phyloP scores from a whole-genome alignment of 768 basidiomycete species.

The Rossbeevera mucosa region DNA sequence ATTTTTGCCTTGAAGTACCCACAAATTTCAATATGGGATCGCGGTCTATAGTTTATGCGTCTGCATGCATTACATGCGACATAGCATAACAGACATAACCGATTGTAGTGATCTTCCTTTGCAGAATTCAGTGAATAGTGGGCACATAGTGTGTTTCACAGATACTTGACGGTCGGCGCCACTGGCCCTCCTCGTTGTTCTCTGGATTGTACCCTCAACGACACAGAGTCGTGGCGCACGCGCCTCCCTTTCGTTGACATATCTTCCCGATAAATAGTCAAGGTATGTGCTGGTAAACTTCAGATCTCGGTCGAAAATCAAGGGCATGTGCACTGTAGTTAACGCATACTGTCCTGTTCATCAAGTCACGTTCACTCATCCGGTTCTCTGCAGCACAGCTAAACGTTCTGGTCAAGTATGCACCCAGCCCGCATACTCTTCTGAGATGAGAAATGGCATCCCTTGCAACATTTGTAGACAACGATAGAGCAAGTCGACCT shows the following conservation, averaged over 20 bases:
- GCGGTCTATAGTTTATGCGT: conserved; percentile 4
- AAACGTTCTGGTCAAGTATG: not conserved
- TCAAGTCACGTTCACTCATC: not conserved
- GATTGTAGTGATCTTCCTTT: not conserved
- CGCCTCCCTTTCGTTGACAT: not conserved
- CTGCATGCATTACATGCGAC: conserved; percentile 1
- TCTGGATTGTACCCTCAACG: not conserved
- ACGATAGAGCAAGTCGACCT: conserved; percentile 4
- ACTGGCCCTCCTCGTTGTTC: not conserved
- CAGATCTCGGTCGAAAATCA: conserved; percentile 7
- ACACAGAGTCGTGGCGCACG: conserved; percentile 7
- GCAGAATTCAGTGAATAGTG: not conserved
- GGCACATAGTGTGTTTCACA: conserved; percentile 1
- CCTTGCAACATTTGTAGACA: conserved; percentile 12
- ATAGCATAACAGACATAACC: not conserved
- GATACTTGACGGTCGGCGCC: conserved; percentile 14
- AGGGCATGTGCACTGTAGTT: conserved; percentile 14
- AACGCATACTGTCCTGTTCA: conserved; percentile 5
- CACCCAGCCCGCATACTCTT: accelerated
- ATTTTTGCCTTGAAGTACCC: conserved; percentile 10
- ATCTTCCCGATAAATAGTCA: conserved; percentile 13
- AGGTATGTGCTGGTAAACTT: conserved; percentile 11
- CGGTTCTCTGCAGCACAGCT: not conserved
- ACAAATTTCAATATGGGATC: conserved; percentile 1
- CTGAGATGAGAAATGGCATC: not conserved